phyloP scores from a whole-genome alignment of 345 rosid genomes.

The Ailanthus altissimus region DNA sequence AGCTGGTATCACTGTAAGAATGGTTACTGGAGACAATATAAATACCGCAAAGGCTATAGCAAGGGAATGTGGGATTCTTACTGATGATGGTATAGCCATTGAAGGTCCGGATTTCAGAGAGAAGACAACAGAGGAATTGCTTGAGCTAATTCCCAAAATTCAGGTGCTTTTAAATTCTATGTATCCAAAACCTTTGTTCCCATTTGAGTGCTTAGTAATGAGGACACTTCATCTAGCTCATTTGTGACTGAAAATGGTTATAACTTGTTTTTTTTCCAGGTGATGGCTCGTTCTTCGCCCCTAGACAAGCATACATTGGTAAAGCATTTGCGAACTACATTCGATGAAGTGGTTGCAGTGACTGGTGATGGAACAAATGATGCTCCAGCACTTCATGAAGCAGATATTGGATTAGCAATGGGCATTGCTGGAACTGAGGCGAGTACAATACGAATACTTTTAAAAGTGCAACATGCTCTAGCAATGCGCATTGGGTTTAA shows the following conservation, averaged over 20 bases:
- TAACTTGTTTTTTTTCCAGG: constrained; percentile 43
- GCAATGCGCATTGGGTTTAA: background rate
- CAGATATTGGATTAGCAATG: constrained; percentile 97
- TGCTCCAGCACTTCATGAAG: constrained; percentile 97
- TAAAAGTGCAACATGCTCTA: background rate
- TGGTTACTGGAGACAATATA: constrained; percentile 96
- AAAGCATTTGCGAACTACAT: constrained; percentile 76
- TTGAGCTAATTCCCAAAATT: constrained; percentile 78
- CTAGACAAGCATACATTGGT: constrained; percentile 90
- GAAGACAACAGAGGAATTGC: constrained; percentile 69
- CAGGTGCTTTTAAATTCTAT: constrained; percentile 50
- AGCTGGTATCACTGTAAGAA: constrained; percentile 88
- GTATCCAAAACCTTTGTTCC: background rate
- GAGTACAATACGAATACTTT: constrained; percentile 18
- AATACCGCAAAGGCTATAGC: constrained; percentile 94
- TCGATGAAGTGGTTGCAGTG: constrained; percentile 86
- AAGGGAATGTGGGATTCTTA: constrained; percentile 90
- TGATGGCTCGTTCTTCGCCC: constrained; percentile 97
- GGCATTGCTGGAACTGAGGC: constrained; percentile 99
- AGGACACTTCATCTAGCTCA: constrained; percentile 1
- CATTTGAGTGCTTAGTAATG: background rate
- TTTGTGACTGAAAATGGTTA: background rate
- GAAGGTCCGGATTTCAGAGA: constrained; percentile 92
- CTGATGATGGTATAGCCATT: constrained; percentile 79
- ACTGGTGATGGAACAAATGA: constrained; percentile 98